Evolutionary conservation across 148 eudicot species (phyloP).

Genomic region (Amaranthus cruentus): DNA sequence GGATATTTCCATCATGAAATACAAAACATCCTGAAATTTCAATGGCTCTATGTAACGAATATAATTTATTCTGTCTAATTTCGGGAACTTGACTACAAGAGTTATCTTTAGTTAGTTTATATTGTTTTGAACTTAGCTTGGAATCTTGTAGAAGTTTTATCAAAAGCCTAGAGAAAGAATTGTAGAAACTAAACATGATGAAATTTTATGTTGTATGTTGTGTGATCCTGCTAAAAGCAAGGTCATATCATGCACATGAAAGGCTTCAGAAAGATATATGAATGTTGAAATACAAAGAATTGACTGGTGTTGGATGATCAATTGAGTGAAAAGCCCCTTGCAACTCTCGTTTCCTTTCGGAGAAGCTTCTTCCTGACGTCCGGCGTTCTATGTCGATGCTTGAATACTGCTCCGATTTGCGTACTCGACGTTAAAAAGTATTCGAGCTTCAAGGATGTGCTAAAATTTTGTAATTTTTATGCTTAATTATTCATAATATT

Average conservation of each 20-base stretch:
- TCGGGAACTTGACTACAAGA: background rate
- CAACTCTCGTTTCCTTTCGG: background rate
- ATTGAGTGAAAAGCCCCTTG: background rate
- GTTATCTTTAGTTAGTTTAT: background rate
- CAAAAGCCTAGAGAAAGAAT: background rate
- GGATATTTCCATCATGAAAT: constrained; percentile 71
- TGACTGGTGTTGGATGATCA: background rate
- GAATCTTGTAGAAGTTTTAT: background rate
- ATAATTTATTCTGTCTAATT: background rate
- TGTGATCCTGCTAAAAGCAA: background rate
- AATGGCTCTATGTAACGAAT: background rate
- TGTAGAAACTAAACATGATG: background rate
- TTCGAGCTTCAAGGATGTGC: no score
- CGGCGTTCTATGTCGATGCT: no score
- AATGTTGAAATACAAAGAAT: background rate
- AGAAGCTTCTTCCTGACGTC: no score
- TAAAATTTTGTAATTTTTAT: no score
- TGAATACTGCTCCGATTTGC: no score
- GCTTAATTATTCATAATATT: no score
- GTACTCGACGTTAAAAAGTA: no score
- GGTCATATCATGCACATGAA: background rate
- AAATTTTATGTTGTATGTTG: background rate
- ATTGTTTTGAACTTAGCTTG: background rate
- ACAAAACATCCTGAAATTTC: constrained; percentile 30
- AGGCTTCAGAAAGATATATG: background rate